Evolutionary conservation across 2,329 filamentous ascomycete genomes (phyloP), one percentile per base, ranked within the genome.

Genomic region (Gnomoniopsis smithogilvyi): DNA sequence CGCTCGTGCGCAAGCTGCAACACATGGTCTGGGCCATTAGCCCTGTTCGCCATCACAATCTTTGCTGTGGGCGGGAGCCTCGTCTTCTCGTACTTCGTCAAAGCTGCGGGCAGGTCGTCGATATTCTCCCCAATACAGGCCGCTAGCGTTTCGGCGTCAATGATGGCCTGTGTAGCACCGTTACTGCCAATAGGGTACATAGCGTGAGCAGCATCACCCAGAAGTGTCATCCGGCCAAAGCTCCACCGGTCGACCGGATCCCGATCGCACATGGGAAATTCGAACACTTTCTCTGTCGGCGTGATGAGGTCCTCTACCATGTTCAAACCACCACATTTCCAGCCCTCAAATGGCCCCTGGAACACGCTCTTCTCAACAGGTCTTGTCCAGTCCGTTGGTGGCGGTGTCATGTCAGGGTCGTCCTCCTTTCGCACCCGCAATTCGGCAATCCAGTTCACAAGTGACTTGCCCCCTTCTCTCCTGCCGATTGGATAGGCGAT

Each of bases 381-480:
- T 61, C 74, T 75, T 17, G 74, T 74, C 76, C 75, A 78, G 63
- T 78, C 74, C 2, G 75, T 72, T 41, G 72, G 73, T 1, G 76
- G 76, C 1, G 76, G 76, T 4, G 75, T 77, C 6, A 73, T 63
- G 62, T 78, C 76, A 6, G 70, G 67, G 61, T 78, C 74, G 54
- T 72, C 68, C 24, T 48, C 46, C 17, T 68, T 69, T 38, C 76
- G 67, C 2, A 78, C 72, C 11, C 76, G 69, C 22, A 78, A 63
- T 63, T 78, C 76, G 3, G 75, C 76, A 49, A 78, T 78, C 76
- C 76, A 79, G 56, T 79, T 78, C 8, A 78, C 74, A 4, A 79
- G 63, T 7, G 71, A 73, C 48, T 72, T 73, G 38, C 72, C 72
- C 34, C 68, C 67, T 3, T 73, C 70, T 17, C 73, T 69, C 21